These are phyloP conservation scores for Raddia guianensis DNA, from an alignment of 176 grass and related monocot species.

Conservation along the genomic window DNA sequence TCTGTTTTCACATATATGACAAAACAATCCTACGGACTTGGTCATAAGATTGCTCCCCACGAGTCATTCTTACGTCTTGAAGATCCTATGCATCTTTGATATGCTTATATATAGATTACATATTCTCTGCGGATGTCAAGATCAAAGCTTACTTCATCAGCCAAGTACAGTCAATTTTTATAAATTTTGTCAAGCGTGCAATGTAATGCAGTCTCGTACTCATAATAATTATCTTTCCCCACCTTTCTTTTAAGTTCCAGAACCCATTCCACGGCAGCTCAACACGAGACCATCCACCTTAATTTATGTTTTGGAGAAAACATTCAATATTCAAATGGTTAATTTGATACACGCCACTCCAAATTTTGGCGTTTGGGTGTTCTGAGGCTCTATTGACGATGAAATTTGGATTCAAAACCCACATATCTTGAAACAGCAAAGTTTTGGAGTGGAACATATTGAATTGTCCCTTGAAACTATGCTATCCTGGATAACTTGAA, in stretches of 20 bases:
- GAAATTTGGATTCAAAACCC: too few relatives aligned
- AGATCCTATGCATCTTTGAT: slow-evolving; percentile 31
- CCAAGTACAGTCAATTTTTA: neutral
- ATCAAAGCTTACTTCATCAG: slow-evolving; percentile 25
- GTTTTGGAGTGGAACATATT: too few relatives aligned
- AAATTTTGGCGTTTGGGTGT: too few relatives aligned
- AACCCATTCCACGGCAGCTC: slow-evolving; percentile 4
- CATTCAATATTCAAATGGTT: neutral
- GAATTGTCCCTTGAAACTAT: neutral
- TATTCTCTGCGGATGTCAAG: neutral
- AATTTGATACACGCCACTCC: too few relatives aligned
- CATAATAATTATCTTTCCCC: neutral
- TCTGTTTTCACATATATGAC: neutral
- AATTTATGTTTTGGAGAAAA: neutral
- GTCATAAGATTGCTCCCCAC: neutral
- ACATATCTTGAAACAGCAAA: too few relatives aligned
- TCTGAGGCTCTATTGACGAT: too few relatives aligned
- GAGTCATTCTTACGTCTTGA: slow-evolving; percentile 26
- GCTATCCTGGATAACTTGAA: slow-evolving; percentile 9
- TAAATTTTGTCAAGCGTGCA: neutral
- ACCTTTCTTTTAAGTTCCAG: neutral
- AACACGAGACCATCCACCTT: neutral
- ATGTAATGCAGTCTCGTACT: slow-evolving; percentile 18
- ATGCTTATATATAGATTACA: slow-evolving; percentile 32
- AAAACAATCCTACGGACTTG: neutral